Evolutionary conservation across 768 basidiomycete species (phyloP).

Genomic region (Leccinum sublutescens): DNA sequence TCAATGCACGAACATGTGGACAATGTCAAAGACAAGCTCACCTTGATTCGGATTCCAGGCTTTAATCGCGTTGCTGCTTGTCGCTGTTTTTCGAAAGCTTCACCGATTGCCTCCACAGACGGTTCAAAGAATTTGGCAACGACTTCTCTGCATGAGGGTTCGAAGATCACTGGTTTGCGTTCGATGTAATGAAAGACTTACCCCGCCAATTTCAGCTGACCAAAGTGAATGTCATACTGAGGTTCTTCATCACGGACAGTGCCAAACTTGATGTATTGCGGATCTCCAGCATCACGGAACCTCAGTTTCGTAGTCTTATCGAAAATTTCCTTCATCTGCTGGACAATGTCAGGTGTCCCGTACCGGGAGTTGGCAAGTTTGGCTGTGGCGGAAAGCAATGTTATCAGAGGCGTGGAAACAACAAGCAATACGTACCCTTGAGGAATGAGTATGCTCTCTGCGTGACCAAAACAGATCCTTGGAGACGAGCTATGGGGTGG

Average conservation of each 20-base stretch:
- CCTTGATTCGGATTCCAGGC: conserved; percentile 28
- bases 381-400: conserved; percentile 12
- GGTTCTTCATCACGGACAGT: conserved; percentile 34
- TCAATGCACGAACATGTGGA: background rate
- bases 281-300: conserved; percentile 35
- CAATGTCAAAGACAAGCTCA: background rate
- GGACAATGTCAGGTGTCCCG: conserved; percentile 29
- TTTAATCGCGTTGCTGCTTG: conserved; percentile 14
- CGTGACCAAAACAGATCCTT: conserved; percentile 39
- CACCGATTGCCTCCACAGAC: conserved; percentile 36
- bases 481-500: conserved; percentile 35
- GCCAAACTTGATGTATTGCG: conserved; percentile 41
- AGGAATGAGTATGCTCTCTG: conserved; percentile 28
- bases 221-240: conserved; percentile 33
- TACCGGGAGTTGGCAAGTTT: conserved; percentile 32
- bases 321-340: conserved; percentile 34
- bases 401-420: background rate
- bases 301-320: conserved; percentile 38
- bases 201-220: conserved; percentile 39
- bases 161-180: background rate
- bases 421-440: conserved; percentile 16
- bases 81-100: conserved; percentile 33
- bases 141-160: conserved; percentile 25
- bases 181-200: conserved; percentile 10
- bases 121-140: conserved; percentile 43